Evolutionary conservation across 2,329 filamentous ascomycete species (phyloP), one percentile per base, ranked within the genome.

Genomic region (Daldinia sp.): DNA sequence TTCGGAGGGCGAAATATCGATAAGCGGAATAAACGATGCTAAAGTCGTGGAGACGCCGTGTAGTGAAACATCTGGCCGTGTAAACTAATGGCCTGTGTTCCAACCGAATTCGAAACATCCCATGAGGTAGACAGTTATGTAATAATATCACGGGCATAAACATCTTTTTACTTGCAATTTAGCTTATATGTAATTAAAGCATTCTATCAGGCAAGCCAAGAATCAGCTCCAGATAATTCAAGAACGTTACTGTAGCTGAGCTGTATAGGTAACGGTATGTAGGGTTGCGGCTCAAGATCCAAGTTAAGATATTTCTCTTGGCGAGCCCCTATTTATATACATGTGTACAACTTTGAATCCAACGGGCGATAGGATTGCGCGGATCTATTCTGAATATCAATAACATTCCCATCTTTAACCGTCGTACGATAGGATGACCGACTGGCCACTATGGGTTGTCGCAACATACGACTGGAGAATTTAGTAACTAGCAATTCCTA

Each of bases 401-500:
- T 51, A 33, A 26, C 26, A 4, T n/a, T 58, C 44, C 46, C 39
- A 39, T 42, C 60, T 18, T 63, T 42, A 39, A 59, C 26, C 46
- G 42, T 70, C 65, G 46, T 65, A 70, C 58, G 68, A 70, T 59
- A 35, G 28, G 57, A 60, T 63, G 54, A 53, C 48, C 35, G 44
- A 70, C 62, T 57, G 62, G n/a, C 65, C 61, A 68, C 30, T 41
- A 54, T 70, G 54, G 65, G 15, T 54, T 66, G 56, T 60, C 30
- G 51, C 39, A 65, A 69, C 67, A 23, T 70, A 65, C 46, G 65
- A 65, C 20, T 12, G 44, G 15, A 35, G 13, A 23, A 20, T 28
- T 28, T 5, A 37, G 35, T 48, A 37, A 41, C 42, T 48, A 37
- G 48, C 42, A 35, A 56, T 23, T n/a, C 44, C 46, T 39, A 18